A percentile compares a stretch with the other conserved stretches of the same genome.
phyloP scores from a whole-genome alignment of 2,329 filamentous ascomycete species.

The Exserohilum rostratum region DNA sequence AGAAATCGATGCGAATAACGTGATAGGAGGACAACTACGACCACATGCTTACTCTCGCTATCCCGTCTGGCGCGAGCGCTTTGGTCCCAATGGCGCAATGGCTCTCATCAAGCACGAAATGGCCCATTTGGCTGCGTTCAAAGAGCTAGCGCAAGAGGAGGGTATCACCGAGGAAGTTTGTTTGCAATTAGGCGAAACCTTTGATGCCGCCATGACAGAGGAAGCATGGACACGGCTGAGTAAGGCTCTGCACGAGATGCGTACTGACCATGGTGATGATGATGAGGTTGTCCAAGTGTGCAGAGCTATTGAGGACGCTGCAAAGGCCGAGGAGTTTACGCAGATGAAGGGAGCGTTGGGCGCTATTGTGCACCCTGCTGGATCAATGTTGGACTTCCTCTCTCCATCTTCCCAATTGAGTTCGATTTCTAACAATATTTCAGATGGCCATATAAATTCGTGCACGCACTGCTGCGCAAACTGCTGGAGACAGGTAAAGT shows the following conservation, averaged over 20 bases:
- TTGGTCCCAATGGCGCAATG: conserved; percentile 17
- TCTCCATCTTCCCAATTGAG: not conserved
- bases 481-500: conserved; percentile 6
- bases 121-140: conserved; percentile 16
- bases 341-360: conserved; percentile 18
- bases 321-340: conserved; percentile 10
- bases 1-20: not conserved
- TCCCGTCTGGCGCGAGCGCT: conserved; percentile 12
- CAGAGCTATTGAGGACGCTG: conserved; percentile 5
- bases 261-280: conserved; percentile 14
- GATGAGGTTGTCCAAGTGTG: conserved; percentile 13
- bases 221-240: conserved; percentile 18
- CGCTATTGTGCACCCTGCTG: conserved; percentile 13
- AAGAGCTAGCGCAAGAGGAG: conserved; percentile 11
- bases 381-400: conserved; percentile 10
- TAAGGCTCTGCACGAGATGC: conserved; percentile 15
- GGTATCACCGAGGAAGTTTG: conserved; percentile 15
- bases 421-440: not conserved
- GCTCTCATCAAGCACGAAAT: conserved; percentile 17
- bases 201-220: conserved; percentile 22
- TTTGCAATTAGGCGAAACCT: conserved; percentile 19
- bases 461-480: conserved; percentile 16
- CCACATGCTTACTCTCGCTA: conserved; percentile 21
- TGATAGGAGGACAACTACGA: conserved; percentile 18
- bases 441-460: conserved; percentile 22